phyloP scores from a whole-genome alignment of 169 alveolate species.

The Plasmodium gallinaceum region DNA sequence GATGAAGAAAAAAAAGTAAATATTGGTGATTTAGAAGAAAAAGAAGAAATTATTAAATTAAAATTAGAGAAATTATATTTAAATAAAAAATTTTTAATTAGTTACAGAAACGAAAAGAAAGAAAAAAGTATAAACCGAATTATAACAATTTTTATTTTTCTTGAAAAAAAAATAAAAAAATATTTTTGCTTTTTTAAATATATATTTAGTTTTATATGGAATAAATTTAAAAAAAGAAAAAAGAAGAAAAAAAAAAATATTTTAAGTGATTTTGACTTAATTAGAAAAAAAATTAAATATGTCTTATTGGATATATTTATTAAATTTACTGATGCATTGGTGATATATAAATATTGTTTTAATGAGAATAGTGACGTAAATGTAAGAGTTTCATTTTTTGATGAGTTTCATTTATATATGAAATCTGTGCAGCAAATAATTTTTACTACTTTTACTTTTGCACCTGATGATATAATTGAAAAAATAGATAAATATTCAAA shows the following conservation, averaged over 20 bases:
- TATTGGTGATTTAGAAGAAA: neutral
- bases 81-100: constrained; percentile 14
- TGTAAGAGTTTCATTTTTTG: neutral
- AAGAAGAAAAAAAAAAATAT: neutral
- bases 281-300: constrained; percentile 53
- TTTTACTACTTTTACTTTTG: constrained; percentile 15
- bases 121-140: constrained; percentile 41
- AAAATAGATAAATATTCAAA: constrained; percentile 12
- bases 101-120: constrained; percentile 18
- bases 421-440: constrained; percentile 34
- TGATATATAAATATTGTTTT: constrained; percentile 46
- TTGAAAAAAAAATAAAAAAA: constrained; percentile 48
- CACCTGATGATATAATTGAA: constrained; percentile 33
- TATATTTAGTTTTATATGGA: constrained; percentile 44
- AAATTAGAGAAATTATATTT: neutral
- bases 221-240: neutral
- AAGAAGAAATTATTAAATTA: neutral
- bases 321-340: constrained; percentile 34
- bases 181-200: constrained; percentile 58
- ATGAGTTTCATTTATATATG: constrained; percentile 58
- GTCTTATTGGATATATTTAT: constrained; percentile 43
- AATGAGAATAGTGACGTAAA: neutral
- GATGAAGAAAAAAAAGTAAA: neutral
- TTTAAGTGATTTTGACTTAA: neutral
- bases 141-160: constrained; percentile 50